Evolutionary conservation across 2,329 filamentous ascomycete genomes (phyloP), one percentile per base, ranked within the genome.

Genomic region (Aspergillus phoenicis): DNA sequence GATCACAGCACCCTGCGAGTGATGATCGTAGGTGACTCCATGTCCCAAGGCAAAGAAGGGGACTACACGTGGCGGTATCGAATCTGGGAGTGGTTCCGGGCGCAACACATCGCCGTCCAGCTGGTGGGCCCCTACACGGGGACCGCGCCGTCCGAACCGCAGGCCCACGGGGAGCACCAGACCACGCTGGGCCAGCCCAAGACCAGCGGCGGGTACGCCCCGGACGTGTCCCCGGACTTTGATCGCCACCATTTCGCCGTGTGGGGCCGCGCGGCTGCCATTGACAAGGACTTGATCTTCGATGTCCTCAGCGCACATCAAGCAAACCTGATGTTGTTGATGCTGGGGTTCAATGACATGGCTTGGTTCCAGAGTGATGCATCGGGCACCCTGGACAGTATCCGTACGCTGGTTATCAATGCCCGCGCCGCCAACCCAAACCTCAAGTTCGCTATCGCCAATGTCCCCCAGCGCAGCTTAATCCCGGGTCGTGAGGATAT

Each of bases 331-430:
- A 58, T 51, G 30, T 28, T 60, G 8, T 15, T 60, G 15, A 48
- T 60, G 30, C 30, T 60, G 24, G 58, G 58, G 26, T 60, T 60
- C 41, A 60, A 60, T 6, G 58, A 60, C 52, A 53, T 60, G 51
- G 58, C 38, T 4, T 60, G 58, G 58, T 60, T 54, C 4, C 26
- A 48, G 15, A 59, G 33, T 36, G 51, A 47, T 8, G 38, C 58
- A 1, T 28, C 39, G 5, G 52, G 43, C 10, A 54, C 41, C 1
- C 41, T 59, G 17, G 58, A 55, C 39, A 49, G 30, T 11, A 53
- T 59, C 11, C 39, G 26, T 11, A 47, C 48, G 7, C 20, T 53
- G 2, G 43, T 59, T n/a, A 8, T 7, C 6, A 52, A 53, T 30
- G 38, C 57, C 5, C 39, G 57, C 11, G 49, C 38, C 1, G 51